phyloP scores from a whole-genome alignment of 176 grass and related monocot species.

The Melocanna baccifera region DNA sequence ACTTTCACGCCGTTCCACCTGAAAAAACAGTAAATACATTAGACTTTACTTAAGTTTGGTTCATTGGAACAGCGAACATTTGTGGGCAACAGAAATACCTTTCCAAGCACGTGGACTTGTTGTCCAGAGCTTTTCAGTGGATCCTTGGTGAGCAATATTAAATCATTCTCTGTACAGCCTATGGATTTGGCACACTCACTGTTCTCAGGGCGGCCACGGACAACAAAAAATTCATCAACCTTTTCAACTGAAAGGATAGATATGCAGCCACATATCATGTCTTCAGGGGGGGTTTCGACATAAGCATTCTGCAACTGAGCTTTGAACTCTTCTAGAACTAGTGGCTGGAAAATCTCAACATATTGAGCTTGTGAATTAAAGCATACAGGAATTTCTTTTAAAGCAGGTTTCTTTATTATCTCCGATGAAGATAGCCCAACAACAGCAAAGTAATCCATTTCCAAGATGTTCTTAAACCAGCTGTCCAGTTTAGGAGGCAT shows the following conservation, averaged over 20 bases:
- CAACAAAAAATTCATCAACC: conserved; percentile 88
- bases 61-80: conserved; percentile 21
- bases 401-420: conserved; percentile 40
- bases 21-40: conserved; percentile 37
- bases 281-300: conserved; percentile 64
- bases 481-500: conserved; percentile 66
- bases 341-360: conserved; percentile 89
- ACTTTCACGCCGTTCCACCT: conserved; percentile 81
- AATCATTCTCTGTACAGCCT: conserved; percentile 82
- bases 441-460: conserved; percentile 84
- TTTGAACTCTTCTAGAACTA: conserved; percentile 96
- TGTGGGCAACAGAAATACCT: conserved; percentile 54
- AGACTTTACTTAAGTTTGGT: conserved; percentile 6
- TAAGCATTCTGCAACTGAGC: conserved; percentile 79
- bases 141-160: conserved; percentile 83
- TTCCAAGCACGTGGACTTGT: conserved; percentile 77
- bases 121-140: conserved; percentile 61
- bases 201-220: conserved; percentile 71
- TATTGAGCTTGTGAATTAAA: conserved; percentile 83
- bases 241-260: conserved; percentile 86
- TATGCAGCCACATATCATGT: conserved; percentile 69
- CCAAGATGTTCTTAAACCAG: conserved; percentile 85
- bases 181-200: conserved; percentile 51
- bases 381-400: conserved; percentile 76
- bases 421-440: conserved; percentile 56